A percentile compares a stretch with the other conserved stretches of the same genome.
Conservation (phyloP, 768 basidiomycete genomes). For the Phlebiopsis flavidoalba region DNA sequence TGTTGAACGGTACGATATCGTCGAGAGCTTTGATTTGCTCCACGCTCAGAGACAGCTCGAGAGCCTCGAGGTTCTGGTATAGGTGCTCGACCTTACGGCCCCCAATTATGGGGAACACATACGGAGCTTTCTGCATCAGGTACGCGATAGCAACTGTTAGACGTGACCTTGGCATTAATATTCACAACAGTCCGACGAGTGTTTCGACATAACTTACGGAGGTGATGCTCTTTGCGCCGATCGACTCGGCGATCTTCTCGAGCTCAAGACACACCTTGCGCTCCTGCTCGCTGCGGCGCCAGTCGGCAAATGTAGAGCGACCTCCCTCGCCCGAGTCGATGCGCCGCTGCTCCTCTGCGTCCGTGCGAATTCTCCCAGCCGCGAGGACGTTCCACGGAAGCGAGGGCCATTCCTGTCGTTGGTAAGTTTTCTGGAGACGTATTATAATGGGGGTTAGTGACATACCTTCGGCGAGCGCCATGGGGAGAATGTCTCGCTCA, state of each 20-base stretch:
- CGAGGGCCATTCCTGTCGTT: constrained; percentile 31
- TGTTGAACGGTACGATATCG: constrained; percentile 35
- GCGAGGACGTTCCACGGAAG: constrained; percentile 39
- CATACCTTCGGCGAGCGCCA: constrained; percentile 20
- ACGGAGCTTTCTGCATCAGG: constrained; percentile 48
- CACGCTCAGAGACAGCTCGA: constrained; percentile 38
- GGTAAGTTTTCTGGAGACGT: neutral
- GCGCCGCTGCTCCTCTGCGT: constrained; percentile 30
- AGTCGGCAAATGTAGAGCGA: constrained; percentile 27
- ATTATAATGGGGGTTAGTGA: neutral
- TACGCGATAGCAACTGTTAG: constrained; percentile 46
- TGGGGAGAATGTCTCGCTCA: constrained; percentile 30
- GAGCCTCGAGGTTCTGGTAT: constrained; percentile 43
- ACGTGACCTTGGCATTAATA: neutral
- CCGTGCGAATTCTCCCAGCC: constrained; percentile 34
- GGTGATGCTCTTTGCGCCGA: constrained; percentile 43
- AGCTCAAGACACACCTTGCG: constrained; percentile 36
- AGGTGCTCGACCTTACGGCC: constrained; percentile 50
- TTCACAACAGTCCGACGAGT: neutral
- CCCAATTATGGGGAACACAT: constrained; percentile 48
- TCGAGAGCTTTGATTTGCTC: constrained; percentile 46
- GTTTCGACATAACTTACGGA: constrained; percentile 33
- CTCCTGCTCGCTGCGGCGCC: constrained; percentile 45
- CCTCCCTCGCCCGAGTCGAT: constrained; percentile 30
- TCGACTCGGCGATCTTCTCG: constrained; percentile 45